Evolutionary conservation across 345 rosid genomes (phyloP), one percentile per base, ranked within the genome.

Genomic region (Eucalyptus polybractea): DNA sequence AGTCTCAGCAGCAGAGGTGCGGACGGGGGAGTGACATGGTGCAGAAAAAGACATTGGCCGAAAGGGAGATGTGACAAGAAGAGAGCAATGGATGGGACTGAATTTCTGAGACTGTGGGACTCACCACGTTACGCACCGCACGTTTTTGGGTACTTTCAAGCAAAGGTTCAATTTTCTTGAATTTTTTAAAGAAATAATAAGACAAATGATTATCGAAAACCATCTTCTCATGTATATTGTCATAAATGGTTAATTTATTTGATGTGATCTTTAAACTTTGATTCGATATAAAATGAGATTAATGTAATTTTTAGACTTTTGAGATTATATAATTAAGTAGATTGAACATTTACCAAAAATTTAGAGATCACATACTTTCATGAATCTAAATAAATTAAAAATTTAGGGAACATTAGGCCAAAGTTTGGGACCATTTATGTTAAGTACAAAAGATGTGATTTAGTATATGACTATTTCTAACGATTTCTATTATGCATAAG

Each of bases 241-340:
- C 9, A 7, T 53, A 7, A 19, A 19, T 0, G 1, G 2, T 7
- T 7, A 19, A 53, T 19, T 7, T 19, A 1, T 53, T 19, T 4
- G 9, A 53, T 19, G 0, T 7, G 0, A 53, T 17, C 2, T 2
- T 53, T 53, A 7, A 53, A 53, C 1, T 53, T 53, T 3, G 0
- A 19, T 53, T 19, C 0, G 2, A 53, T 53, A 53, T 3, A 53
- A 0, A 53, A 53, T 7, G 2, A 53, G 0, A 19, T 3, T 53
- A 7, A 53, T 53, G 2, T 53, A 0, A 19, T 53, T 3, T 17
- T 53, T 53, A 7, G 0, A 53, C 0, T 53, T 53, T 53, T 7
- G 24, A 53, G 7, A 53, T 1, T 51, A 51, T 17, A 51, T 17
- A 51, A 51, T 7, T 51, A 51, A 51, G 7, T 53, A 53, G 17